Conservation (phyloP, 805 yeast genomes). For the Pichia eremophila region DNA sequence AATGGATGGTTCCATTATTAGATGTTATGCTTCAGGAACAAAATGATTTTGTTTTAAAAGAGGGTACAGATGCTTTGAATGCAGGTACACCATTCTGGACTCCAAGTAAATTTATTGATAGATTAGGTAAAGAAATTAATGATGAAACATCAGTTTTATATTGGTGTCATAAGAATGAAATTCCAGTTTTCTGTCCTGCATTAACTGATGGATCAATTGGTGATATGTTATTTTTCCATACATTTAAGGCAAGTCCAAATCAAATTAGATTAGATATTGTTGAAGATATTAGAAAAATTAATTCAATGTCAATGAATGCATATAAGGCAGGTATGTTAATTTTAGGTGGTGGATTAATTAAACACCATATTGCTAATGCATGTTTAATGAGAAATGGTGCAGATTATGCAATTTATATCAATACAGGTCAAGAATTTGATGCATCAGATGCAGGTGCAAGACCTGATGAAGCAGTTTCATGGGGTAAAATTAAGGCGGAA, state of each 20-base stretch:
- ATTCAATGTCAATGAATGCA: slow-evolving; percentile 93
- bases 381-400: slow-evolving; percentile 99
- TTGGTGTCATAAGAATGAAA: slow-evolving; percentile 96
- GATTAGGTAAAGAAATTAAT: slow-evolving; percentile 91
- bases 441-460: slow-evolving; percentile 99
- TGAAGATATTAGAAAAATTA: slow-evolving; percentile 83
- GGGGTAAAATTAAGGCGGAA: slow-evolving; percentile 98
- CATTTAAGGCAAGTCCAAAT: slow-evolving; percentile 87
- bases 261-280: slow-evolving; percentile 89
- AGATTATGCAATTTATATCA: slow-evolving; percentile 92
- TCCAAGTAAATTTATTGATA: slow-evolving; percentile 84
- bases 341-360: slow-evolving; percentile 92
- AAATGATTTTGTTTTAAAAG: slow-evolving; percentile 48
- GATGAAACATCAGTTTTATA: slow-evolving; percentile 89
- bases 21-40: slow-evolving; percentile 86
- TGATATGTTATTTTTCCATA: slow-evolving; percentile 97
- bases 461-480: slow-evolving; percentile 96
- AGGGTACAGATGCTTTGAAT: slow-evolving; percentile 49
- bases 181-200: slow-evolving; percentile 96
- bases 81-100: slow-evolving; percentile 79
- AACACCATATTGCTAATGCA: slow-evolving; percentile 97
- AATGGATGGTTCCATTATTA: slow-evolving; percentile 94
- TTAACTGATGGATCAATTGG: slow-evolving; percentile 98
- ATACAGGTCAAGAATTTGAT: slow-evolving; percentile 97
- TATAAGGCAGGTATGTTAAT: slow-evolving; percentile 90